These are phyloP conservation scores for Alternaria atra DNA, from an alignment of 2,329 filamentous ascomycete genomes.

Conservation along the genomic window DNA sequence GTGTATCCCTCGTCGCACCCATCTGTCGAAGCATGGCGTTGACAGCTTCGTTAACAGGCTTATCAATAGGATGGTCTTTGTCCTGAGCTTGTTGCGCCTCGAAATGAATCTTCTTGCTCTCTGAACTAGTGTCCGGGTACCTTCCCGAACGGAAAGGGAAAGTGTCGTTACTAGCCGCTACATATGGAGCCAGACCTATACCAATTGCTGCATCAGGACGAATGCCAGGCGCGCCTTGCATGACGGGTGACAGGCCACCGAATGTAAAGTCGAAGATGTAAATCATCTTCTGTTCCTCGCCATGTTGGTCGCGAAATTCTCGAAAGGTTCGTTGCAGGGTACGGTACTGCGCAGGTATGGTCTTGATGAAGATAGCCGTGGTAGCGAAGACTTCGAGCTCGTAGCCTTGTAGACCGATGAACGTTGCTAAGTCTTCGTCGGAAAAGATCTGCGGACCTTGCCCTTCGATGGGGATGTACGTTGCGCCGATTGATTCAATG, in stretches of 20 bases:
- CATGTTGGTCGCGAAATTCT: slow-evolving; percentile 40
- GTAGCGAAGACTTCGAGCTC: slow-evolving; percentile 47
- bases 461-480: slow-evolving; percentile 15
- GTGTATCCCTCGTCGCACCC: slow-evolving; percentile 2
- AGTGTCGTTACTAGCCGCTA: slow-evolving; percentile 19
- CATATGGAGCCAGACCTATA: slow-evolving; percentile 47
- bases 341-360: slow-evolving; percentile 46
- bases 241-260: slow-evolving; percentile 41
- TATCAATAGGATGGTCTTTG: slow-evolving; percentile 8
- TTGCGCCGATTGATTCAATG: slow-evolving; percentile 33
- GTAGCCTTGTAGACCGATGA: slow-evolving; percentile 32
- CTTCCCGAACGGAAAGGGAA: slow-evolving; percentile 23
- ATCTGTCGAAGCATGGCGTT: slow-evolving; percentile 15
- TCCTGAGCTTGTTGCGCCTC: slow-evolving; percentile 12
- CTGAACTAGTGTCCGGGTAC: slow-evolving; percentile 15
- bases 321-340: slow-evolving; percentile 44
- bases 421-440: slow-evolving; percentile 28
- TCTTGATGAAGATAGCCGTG: slow-evolving; percentile 46
- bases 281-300: slow-evolving; percentile 52
- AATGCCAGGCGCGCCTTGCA: slow-evolving; percentile 51
- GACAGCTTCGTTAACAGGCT: slow-evolving; percentile 25
- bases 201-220: slow-evolving; percentile 49
- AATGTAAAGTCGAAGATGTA: slow-evolving; percentile 55
- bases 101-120: slow-evolving; percentile 18
- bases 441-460: slow-evolving; percentile 18